phyloP scores from a whole-genome alignment of 1,139 yeast species.

The Suhomyces terraborum region DNA sequence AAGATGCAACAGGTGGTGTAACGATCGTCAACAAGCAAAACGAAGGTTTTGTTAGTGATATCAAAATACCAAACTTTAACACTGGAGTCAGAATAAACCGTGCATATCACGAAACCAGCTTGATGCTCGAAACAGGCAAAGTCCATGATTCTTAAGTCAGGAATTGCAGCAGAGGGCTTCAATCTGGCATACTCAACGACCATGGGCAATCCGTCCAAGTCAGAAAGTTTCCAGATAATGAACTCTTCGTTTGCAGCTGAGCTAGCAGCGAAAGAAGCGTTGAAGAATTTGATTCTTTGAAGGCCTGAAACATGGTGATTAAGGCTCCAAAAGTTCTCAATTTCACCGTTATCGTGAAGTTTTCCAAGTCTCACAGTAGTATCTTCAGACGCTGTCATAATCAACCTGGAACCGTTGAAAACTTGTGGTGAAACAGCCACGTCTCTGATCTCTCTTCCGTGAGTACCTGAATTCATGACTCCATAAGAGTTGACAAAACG shows the following conservation, averaged over 20 bases:
- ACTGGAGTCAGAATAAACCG: conserved; percentile 84
- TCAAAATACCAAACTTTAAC: conserved; percentile 66
- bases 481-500: conserved; percentile 29
- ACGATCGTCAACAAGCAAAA: conserved; percentile 44
- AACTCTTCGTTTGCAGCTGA: conserved; percentile 93
- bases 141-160: conserved; percentile 90
- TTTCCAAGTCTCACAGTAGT: conserved; percentile 67
- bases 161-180: conserved; percentile 53
- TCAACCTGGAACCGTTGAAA: conserved; percentile 31
- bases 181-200: conserved; percentile 49
- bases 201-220: conserved; percentile 40
- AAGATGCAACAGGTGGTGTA: conserved; percentile 79
- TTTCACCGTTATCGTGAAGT: conserved; percentile 41
- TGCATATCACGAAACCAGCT: conserved; percentile 54
- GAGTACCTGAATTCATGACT: conserved; percentile 60
- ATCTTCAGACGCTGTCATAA: conserved; percentile 88
- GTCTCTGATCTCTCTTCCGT: conserved; percentile 85
- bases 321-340: conserved; percentile 59
- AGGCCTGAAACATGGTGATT: conserved; percentile 87
- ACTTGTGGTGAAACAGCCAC: conserved; percentile 48
- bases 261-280: conserved; percentile 47
- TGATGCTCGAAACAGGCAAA: conserved; percentile 50
- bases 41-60: conserved; percentile 37
- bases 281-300: conserved; percentile 69
- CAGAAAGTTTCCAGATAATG: conserved; percentile 66